A percentile compares a stretch with the other conserved stretches of the same genome.
Conservation (phyloP, 1,284 basidiomycete genomes). For the Ustilago xerochloae region DNA sequence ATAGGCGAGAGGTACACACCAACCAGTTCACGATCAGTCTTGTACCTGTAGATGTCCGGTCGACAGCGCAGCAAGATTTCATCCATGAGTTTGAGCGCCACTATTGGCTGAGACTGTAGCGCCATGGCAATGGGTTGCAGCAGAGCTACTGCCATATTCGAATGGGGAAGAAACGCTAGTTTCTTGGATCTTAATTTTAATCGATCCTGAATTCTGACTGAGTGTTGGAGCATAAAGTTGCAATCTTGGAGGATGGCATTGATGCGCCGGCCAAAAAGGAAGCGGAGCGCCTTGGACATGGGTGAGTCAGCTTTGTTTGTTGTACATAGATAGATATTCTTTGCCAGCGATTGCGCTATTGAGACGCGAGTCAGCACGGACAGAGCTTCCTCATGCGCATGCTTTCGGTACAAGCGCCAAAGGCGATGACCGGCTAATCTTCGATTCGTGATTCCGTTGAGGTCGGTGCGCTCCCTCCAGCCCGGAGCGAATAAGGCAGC, state of each 20-base stretch:
- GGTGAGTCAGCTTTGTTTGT: conserved; percentile 12
- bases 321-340: conserved; percentile 5
- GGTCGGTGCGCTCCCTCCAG: neutral
- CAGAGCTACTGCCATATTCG: conserved; percentile 7
- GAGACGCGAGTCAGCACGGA: conserved; percentile 1
- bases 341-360: conserved; percentile 14
- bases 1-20: conserved; percentile 15
- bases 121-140: conserved; percentile 20
- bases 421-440: conserved; percentile 13
- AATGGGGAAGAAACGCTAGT: neutral
- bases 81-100: conserved; percentile 27
- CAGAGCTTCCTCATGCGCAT: conserved; percentile 29
- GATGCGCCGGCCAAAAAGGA: conserved; percentile 19
- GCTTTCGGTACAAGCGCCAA: conserved; percentile 19
- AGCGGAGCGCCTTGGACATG: conserved; percentile 25
- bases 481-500: conserved; percentile 1
- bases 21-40: neutral
- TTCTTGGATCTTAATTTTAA: neutral
- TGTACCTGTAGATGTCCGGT: conserved; percentile 24
- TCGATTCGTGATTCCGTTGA: conserved; percentile 21
- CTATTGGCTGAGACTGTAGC: conserved; percentile 26
- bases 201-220: no score
- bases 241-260: conserved; percentile 35
- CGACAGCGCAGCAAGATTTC: conserved; percentile 18
- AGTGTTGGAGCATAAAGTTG: neutral